Evolutionary conservation across 1,284 basidiomycete genomes (phyloP), one percentile per base, ranked within the genome.

Genomic region (Irpex sp.): DNA sequence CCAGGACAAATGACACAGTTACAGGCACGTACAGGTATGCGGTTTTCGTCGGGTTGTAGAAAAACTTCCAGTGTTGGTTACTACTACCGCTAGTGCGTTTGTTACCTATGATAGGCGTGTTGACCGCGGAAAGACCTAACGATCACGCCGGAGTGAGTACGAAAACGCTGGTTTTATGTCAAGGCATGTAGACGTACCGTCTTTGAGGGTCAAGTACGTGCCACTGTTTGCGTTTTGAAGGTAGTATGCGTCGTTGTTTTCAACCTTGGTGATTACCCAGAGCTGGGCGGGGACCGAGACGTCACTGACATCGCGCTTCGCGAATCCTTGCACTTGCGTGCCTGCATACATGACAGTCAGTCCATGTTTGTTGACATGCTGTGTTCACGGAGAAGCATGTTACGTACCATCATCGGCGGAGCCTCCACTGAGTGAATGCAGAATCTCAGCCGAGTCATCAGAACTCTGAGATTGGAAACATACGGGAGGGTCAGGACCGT

Each of bases 231-330:
- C 15, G 39, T 43, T 43, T 9, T 15, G 39, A 15, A 43, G 8
- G 39, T 9, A 11, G 39, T 43, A 43, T 1, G 15, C 39, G 39
- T 9, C 11, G 8, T 43, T 15, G 39, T 43, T 43, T 3, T 15
- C 39, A 15, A 43, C 57, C 17, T 39, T 15, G 36, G 21, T 39
- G 7, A 58, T 31, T 4, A 43, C 7, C 57, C 57, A 58, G 36
- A 58, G 57, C 7, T 58, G 57, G 5, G 57, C 35, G 7, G 36
- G 15, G n/a, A 58, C 57, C 4, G 5, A 7, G 36, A 8, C 13
- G 19, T 58, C 57, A 19, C 21, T 43, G 17, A 58, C 35, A 5
- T 58, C 57, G 57, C 57, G 57, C 57, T 58, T 58, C 36, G 33
- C 19, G 19, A 43, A 58, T 9, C 57, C 55, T 35, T 57, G 55